A percentile compares a stretch with the other conserved stretches of the same genome.
phyloP scores from a whole-genome alignment of 2,329 filamentous ascomycete species.

The Pseudogymnoascus sp. region DNA sequence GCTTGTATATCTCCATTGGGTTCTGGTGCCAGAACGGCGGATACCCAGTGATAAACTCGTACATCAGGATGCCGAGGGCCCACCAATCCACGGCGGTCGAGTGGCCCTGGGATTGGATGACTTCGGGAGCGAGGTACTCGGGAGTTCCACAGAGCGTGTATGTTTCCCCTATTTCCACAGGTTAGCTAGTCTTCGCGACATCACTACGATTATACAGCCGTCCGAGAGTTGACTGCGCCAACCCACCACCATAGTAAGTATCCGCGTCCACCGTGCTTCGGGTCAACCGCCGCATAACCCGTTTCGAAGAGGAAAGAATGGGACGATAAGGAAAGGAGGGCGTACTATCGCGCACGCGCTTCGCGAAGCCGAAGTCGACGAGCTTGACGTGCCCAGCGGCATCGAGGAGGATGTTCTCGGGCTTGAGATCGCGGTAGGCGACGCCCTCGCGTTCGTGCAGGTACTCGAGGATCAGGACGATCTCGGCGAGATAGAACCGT shows the following conservation, averaged over 20 bases:
- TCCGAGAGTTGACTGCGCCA: conserved; percentile 1
- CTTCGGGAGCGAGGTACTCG: conserved; percentile 76
- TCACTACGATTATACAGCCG: background rate
- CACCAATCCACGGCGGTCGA: conserved; percentile 77
- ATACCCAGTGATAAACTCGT: conserved; percentile 77
- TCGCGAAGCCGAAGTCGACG: conserved; percentile 80
- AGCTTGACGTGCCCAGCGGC: conserved; percentile 71
- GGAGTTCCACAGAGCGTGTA: conserved; percentile 79
- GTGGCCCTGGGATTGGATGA: conserved; percentile 73
- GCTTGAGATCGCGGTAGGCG: conserved; percentile 74
- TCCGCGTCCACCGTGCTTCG: conserved; percentile 2
- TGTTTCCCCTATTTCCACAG: conserved; percentile 48
- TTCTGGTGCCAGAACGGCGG: conserved; percentile 84
- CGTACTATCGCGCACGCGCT: conserved; percentile 57
- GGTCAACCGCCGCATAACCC: conserved; percentile 3
- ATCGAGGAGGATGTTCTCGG: conserved; percentile 73
- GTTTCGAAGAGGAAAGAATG: conserved; percentile 1
- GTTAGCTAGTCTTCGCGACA: background rate
- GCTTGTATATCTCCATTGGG: conserved; percentile 78
- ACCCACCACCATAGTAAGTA: conserved; percentile 8
- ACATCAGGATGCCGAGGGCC: conserved; percentile 75
- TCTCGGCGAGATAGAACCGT: conserved; percentile 76
- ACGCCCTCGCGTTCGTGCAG: conserved; percentile 71
- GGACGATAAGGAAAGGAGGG: conserved; percentile 11
- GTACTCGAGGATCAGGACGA: conserved; percentile 72